Evolutionary conservation across 2,329 filamentous ascomycete genomes (phyloP), one percentile per base, ranked within the genome.

Genomic region (Aspergillus fructus): DNA sequence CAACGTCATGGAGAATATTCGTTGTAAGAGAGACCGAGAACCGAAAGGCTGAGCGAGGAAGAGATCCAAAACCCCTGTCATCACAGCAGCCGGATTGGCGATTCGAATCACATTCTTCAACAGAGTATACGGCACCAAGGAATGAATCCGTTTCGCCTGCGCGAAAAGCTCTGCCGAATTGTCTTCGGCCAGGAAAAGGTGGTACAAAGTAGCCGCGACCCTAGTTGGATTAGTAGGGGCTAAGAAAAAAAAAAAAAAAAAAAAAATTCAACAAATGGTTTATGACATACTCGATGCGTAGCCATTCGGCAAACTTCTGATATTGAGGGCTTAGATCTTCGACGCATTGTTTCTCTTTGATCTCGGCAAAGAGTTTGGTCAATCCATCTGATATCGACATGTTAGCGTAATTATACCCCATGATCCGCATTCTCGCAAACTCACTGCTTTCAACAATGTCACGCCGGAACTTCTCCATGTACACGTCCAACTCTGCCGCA

Each of bases 91-190:
- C 2, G 94, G 94, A 66, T 99, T 99, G 21, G 94, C 92, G 65
- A 97, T 91, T 56, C 93, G 87, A 68, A 99, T 97, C 47, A 96
- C 91, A 70, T 97, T 97, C 79, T 99, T 99, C 71, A 99, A 82
- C 49, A 97, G 81, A 0, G 88, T 89, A 71, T 99, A 99, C 0
- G 94, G 94, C 45, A 99, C 89, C 55, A 97, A 83, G 0, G 93
- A 96, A 72, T 99, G 94, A 52, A 97, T 97, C 59, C 90, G 86
- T 77, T 93, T 96, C 4, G 90, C 88, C 74, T 99, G 94, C 0
- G 92, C 91, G 73, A 97, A 97, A 30, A 99, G 77, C 70, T 99
- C 94, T 1, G 94, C 93, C 0, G 93, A 97, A 74, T 99, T 99
- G 76, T 99, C 94, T 73, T 99, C 94, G 5, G 94, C 94, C 45